Evolutionary conservation across 352 stramenopile species (phyloP).

Genomic region (Sclerospora graminicola): DNA sequence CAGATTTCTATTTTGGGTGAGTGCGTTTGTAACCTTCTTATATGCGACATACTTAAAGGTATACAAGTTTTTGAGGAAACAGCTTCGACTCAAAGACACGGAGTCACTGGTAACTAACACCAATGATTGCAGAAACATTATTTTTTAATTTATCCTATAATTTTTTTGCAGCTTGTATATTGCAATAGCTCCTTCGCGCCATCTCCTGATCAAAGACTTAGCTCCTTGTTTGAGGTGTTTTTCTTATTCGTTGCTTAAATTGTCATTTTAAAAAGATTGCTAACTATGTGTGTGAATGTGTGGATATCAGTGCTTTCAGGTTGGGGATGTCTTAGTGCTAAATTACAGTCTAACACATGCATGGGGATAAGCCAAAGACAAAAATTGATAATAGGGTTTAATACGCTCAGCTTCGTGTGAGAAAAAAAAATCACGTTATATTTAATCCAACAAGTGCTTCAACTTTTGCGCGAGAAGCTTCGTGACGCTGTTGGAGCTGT

Average conservation of each 20-base stretch:
- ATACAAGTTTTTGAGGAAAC: slow-evolving; percentile 80
- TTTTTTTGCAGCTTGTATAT: slow-evolving; percentile 61
- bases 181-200: slow-evolving; percentile 83
- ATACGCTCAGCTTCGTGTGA: neutral
- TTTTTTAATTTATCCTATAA: neutral
- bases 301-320: slow-evolving; percentile 59
- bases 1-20: no score
- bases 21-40: neutral
- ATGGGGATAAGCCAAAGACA: slow-evolving; percentile 37
- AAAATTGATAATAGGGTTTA: neutral
- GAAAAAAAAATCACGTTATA: no score
- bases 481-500: slow-evolving; percentile 59
- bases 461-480: slow-evolving; percentile 60
- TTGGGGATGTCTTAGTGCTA: slow-evolving; percentile 66
- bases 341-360: slow-evolving; percentile 83
- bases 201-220: slow-evolving; percentile 71
- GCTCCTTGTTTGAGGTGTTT: slow-evolving; percentile 59
- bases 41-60: slow-evolving; percentile 19
- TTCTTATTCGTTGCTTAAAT: neutral
- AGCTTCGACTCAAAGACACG: slow-evolving; percentile 63
- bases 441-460: slow-evolving; percentile 43
- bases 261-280: neutral
- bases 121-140: no score
- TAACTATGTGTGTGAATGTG: neutral
- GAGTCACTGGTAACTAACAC: slow-evolving; percentile 45